Evolutionary conservation across 2,329 filamentous ascomycete species (phyloP).

Genomic region (Zelopaecilomyces penicillatus): DNA sequence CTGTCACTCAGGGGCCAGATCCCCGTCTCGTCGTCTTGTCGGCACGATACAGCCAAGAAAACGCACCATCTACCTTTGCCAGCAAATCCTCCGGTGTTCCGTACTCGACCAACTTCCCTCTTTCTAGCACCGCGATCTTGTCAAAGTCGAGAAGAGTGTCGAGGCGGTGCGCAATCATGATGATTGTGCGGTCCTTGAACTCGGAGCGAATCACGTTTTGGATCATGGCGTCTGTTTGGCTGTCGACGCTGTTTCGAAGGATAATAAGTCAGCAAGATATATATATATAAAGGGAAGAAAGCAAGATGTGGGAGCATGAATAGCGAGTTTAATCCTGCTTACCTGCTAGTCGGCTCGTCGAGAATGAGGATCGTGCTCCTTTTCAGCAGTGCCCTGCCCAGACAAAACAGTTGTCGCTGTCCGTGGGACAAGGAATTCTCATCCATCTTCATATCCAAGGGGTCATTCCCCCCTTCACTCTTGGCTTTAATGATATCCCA

Average conservation of each 20-base stretch:
- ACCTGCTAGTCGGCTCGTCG: conserved; percentile 34
- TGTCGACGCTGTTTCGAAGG: conserved; percentile 17
- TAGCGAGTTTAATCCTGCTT: background rate
- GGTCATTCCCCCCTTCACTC: conserved; percentile 21
- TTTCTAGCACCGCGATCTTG: conserved; percentile 23
- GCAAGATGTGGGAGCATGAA: no score
- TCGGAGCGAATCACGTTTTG: conserved; percentile 21
- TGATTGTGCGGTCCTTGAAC: conserved; percentile 22
- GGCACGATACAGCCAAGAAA: conserved; percentile 16
- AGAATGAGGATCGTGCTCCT: conserved; percentile 19
- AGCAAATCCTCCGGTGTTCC: conserved; percentile 18
- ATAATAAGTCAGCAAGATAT: background rate
- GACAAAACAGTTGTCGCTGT: conserved; percentile 24
- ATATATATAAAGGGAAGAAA: conserved; percentile 1
- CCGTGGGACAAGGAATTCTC: conserved; percentile 28
- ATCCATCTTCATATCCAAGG: conserved; percentile 26
- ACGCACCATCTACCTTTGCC: conserved; percentile 11
- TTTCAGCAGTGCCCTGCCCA: conserved; percentile 23
- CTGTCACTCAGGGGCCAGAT: background rate
- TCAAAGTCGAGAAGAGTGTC: conserved; percentile 27
- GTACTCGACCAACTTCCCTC: conserved; percentile 20
- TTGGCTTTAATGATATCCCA: conserved; percentile 33
- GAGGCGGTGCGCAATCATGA: conserved; percentile 27
- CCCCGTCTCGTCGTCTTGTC: conserved; percentile 14
- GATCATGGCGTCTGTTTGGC: conserved; percentile 20